Conservation (phyloP, 2,329 filamentous ascomycete species). For the Cladorrhinum sp. region DNA sequence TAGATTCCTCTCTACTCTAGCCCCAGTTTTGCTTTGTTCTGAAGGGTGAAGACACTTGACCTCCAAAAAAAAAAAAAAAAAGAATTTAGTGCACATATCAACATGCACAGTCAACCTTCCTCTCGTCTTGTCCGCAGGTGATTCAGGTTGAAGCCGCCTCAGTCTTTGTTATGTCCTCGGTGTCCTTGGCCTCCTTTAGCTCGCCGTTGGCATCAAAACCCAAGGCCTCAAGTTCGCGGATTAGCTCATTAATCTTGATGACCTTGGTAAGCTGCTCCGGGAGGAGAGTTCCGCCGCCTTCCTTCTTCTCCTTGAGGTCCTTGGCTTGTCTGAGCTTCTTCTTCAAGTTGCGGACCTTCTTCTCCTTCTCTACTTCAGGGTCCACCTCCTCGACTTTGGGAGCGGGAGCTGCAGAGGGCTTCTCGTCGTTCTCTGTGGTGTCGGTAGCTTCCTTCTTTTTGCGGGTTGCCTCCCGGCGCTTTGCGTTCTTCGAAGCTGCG, state of each 20-base stretch:
- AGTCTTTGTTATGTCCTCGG: not conserved
- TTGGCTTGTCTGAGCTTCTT: conserved; percentile 95
- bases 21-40: not conserved
- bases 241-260: conserved; percentile 91
- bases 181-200: conserved; percentile 34
- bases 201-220: conserved; percentile 81
- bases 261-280: conserved; percentile 97
- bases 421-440: conserved; percentile 56
- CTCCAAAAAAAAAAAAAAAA: too few relatives aligned
- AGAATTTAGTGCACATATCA: too few relatives aligned
- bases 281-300: conserved; percentile 75
- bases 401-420: conserved; percentile 33
- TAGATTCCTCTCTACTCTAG: not conserved
- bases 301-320: conserved; percentile 87
- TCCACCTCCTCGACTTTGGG: conserved; percentile 51
- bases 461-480: conserved; percentile 54
- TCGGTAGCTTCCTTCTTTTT: conserved; percentile 58
- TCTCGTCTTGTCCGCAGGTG: not conserved
- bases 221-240: conserved; percentile 79
- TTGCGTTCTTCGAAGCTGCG: conserved; percentile 80
- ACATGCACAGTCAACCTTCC: too few relatives aligned
- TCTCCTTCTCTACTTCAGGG: conserved; percentile 76
- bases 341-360: conserved; percentile 84
- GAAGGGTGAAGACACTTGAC: too few relatives aligned
- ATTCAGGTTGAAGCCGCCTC: not conserved